Percentiles rank a stretch among this genome's conserved stretches.
phyloP scores from a whole-genome alignment of 768 basidiomycete genomes.

The Trametes sanguinea region DNA sequence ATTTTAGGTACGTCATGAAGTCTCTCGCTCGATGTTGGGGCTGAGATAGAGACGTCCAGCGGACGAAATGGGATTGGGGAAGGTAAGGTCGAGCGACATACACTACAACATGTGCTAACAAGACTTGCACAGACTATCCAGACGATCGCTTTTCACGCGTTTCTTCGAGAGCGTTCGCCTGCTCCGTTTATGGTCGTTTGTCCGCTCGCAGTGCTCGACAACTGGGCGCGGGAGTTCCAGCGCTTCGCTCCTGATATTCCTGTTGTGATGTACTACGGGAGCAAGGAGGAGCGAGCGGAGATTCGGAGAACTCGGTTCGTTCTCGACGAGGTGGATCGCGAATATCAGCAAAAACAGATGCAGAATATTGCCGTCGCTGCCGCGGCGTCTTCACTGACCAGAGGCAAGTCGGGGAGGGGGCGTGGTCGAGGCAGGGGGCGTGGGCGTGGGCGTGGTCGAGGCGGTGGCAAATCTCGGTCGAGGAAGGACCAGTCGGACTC shows the following conservation, averaged over 20 bases:
- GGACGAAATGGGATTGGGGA: conserved; percentile 95
- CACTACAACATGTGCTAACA: not conserved
- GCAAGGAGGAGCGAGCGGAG: conserved; percentile 76
- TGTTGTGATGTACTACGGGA: conserved; percentile 89
- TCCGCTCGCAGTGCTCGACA: conserved; percentile 90
- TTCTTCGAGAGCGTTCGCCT: conserved; percentile 74
- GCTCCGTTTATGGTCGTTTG: conserved; percentile 88
- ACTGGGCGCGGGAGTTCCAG: conserved; percentile 84
- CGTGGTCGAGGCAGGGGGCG: not conserved
- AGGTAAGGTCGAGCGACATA: conserved; percentile 41
- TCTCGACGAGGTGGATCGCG: conserved; percentile 31
- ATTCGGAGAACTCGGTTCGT: conserved; percentile 66
- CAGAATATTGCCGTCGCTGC: conserved; percentile 28
- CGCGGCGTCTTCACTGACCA: conserved; percentile 25
- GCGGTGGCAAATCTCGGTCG: not conserved
- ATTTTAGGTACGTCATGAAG: conserved; percentile 57
- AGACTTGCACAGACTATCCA: conserved; percentile 73
- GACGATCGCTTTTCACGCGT: conserved; percentile 91
- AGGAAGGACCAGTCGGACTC: conserved; percentile 9
- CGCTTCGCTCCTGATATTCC: conserved; percentile 86
- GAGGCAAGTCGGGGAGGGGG: conserved; percentile 15
- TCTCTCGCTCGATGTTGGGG: not conserved
- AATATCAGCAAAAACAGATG: conserved; percentile 27
- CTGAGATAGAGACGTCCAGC: conserved; percentile 46
- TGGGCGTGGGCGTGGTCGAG: not conserved